Evolutionary conservation across 225 moss, liverwort and hornwort species (phyloP).

Genomic region (Climacium dendroides): DNA sequence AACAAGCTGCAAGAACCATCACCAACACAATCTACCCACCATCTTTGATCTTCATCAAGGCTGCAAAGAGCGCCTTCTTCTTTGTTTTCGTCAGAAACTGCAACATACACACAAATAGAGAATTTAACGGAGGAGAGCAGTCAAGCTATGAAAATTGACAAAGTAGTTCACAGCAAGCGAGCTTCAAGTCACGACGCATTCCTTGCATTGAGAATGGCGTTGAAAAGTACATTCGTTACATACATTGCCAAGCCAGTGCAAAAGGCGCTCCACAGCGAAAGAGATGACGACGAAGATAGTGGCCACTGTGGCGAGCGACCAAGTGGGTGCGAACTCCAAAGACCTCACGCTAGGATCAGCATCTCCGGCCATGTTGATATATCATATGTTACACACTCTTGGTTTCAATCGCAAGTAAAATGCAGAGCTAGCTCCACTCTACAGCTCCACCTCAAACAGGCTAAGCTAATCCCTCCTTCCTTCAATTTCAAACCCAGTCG

Average conservation of each 20-base stretch:
- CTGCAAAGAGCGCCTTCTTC: constrained; percentile 12
- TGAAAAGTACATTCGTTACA: not conserved
- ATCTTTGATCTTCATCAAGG: constrained; percentile 12
- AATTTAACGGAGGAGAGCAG: not conserved
- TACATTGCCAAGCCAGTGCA: constrained; percentile 29
- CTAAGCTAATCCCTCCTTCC: not conserved
- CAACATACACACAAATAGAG: not conserved
- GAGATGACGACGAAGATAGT: constrained; percentile 21
- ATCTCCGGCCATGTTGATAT: not conserved
- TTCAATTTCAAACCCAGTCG: not conserved
- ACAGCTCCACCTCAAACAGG: not conserved
- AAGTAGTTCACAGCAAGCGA: not conserved
- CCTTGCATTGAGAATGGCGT: not conserved
- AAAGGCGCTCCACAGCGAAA: constrained; percentile 19
- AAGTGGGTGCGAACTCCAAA: constrained; percentile 22
- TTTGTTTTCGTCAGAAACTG: constrained; percentile 13
- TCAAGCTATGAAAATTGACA: not conserved
- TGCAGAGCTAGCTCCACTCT: not conserved
- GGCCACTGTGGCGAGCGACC: constrained; percentile 21
- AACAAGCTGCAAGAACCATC: not conserved
- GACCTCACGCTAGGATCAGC: constrained; percentile 2
- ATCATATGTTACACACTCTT: not conserved
- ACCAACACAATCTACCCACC: not conserved
- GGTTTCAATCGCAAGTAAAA: not conserved
- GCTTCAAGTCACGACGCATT: not conserved